These are phyloP conservation scores for Acacia confusa DNA, from an alignment of 306 rosid species.

Conservation along the genomic window DNA sequence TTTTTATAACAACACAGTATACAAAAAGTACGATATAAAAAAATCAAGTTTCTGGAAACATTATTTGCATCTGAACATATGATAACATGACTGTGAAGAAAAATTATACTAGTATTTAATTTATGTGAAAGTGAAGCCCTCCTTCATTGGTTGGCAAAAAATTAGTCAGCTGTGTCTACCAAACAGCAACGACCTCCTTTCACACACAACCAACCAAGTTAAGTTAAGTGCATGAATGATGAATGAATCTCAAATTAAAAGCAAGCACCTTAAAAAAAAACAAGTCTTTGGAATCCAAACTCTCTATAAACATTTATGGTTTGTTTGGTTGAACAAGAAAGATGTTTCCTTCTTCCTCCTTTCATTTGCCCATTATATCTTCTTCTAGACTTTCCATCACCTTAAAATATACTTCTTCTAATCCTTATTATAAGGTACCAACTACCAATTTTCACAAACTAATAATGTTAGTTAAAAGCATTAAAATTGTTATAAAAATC, in stretches of 20 bases:
- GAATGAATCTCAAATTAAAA: slow-evolving; percentile 30
- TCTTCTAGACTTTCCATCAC: neutral
- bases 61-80: neutral
- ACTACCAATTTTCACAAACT: no score
- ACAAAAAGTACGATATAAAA: no score
- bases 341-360: neutral
- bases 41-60: neutral
- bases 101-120: neutral
- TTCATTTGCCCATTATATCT: neutral
- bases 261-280: neutral
- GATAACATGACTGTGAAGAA: neutral
- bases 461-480: no score
- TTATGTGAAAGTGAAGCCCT: slow-evolving; percentile 33
- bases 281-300: slow-evolving; percentile 58
- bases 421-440: no score
- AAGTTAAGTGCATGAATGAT: slow-evolving; percentile 25
- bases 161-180: slow-evolving; percentile 44
- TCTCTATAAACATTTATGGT: slow-evolving; percentile 41
- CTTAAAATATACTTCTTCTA: neutral
- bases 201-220: slow-evolving; percentile 27
- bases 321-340: slow-evolving; percentile 33
- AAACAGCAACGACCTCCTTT: slow-evolving; percentile 55
- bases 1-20: no score
- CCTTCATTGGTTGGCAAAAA: slow-evolving; percentile 38
- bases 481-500: no score